Evolutionary conservation across 2,329 filamentous ascomycete genomes (phyloP).

Genomic region (Fusarium keratoplasticum): DNA sequence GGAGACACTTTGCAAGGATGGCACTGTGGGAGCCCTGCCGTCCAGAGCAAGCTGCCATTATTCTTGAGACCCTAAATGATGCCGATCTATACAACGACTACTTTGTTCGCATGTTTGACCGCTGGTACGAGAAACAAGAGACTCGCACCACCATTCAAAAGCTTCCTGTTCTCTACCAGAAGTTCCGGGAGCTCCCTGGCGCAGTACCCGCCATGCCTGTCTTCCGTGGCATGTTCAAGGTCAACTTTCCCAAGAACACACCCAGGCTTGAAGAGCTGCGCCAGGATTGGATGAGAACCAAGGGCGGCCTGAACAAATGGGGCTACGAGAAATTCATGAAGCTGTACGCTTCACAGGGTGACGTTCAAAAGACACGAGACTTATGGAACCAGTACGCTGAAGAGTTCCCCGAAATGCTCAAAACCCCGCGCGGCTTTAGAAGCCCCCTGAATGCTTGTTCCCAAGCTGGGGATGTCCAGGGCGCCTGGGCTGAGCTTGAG

Average conservation of each 20-base stretch:
- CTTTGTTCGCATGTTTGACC: slow-evolving; percentile 50
- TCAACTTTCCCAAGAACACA: slow-evolving; percentile 53
- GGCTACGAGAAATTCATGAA: slow-evolving; percentile 62
- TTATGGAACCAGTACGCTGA: slow-evolving; percentile 59
- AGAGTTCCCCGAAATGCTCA: slow-evolving; percentile 50
- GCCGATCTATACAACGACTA: slow-evolving; percentile 57
- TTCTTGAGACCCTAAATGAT: slow-evolving; percentile 57
- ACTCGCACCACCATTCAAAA: slow-evolving; percentile 46
- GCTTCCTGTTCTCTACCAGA: slow-evolving; percentile 57
- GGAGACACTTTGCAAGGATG: slow-evolving; percentile 47
- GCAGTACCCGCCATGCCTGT: slow-evolving; percentile 52
- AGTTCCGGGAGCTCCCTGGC: slow-evolving; percentile 57
- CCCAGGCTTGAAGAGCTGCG: slow-evolving; percentile 60
- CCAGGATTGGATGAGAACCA: slow-evolving; percentile 60
- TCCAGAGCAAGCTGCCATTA: slow-evolving; percentile 48
- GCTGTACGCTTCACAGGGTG: slow-evolving; percentile 61
- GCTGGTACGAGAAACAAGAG: slow-evolving; percentile 45
- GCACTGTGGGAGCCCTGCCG: slow-evolving; percentile 49
- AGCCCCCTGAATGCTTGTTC: slow-evolving; percentile 79
- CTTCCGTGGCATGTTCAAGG: slow-evolving; percentile 59
- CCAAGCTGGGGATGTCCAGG: slow-evolving; percentile 70
- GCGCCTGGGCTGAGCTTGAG: slow-evolving; percentile 71
- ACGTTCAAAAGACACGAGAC: slow-evolving; percentile 57
- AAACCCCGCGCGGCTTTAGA: slow-evolving; percentile 56
- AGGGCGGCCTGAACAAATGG: slow-evolving; percentile 55